A percentile compares a stretch with the other conserved stretches of the same genome.
Evolutionary conservation across 495 filamentous ascomycete species (phyloP).

Genomic region (Penicillium salamii): DNA sequence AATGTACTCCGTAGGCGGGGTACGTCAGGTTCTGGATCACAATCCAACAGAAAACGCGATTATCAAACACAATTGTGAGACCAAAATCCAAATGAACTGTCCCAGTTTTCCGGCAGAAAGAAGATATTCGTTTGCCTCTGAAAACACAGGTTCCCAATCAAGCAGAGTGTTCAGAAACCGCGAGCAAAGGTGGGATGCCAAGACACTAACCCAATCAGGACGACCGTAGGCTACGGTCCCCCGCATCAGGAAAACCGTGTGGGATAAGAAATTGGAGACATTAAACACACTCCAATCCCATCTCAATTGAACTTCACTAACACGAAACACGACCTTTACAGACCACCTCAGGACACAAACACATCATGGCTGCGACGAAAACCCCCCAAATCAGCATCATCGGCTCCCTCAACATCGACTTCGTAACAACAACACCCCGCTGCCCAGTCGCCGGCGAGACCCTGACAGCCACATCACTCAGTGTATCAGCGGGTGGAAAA

Average conservation of each 20-base stretch:
- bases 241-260: not conserved
- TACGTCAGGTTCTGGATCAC: no score
- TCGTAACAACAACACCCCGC: conserved; percentile 24
- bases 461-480: conserved; percentile 25
- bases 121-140: no score
- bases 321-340: no score
- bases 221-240: not conserved
- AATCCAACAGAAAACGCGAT: no score
- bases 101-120: no score
- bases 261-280: not conserved
- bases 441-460: conserved; percentile 25
- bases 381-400: conserved; percentile 20
- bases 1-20: no score
- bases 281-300: not conserved
- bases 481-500: conserved; percentile 24
- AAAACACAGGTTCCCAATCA: no score
- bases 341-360: no score
- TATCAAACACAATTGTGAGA: no score
- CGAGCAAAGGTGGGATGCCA: not conserved
- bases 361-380: conserved; percentile 1
- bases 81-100: no score
- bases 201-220: conserved; percentile 6
- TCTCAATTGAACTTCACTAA: not conserved
- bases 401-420: conserved; percentile 29
- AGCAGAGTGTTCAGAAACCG: no score